Base-by-base conservation (phyloP, 306 rosid species). In the Chamaecrista fasciculata region DNA sequence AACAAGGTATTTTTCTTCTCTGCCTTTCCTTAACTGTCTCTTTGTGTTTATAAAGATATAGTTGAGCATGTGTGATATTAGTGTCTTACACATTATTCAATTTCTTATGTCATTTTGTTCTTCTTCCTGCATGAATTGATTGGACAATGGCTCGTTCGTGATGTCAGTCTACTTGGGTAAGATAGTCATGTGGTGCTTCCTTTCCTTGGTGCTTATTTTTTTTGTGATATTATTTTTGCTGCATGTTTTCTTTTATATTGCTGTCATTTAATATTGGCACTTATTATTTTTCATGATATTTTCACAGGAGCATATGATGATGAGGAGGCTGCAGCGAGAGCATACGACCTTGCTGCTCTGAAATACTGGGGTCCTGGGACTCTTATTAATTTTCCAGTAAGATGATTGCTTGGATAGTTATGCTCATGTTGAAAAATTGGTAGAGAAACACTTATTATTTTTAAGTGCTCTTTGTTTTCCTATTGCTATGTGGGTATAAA, bases 301-400 rank as follows among this genome's bases (percentile, higher is more conserved):
- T 36, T 42, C 36, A 42, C 82, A 89, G 96, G 96, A 9, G 96
- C 96, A 0, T 89, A 89, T 80, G 96, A 89, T 72, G 96, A 89
- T 29, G 96, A 89, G 65, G 96, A 89, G 75, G 92, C 96, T 51
- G 96, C 92, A 50, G 96, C 92, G 37, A 82, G 96, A 78, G 96
- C 96, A 61, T 89, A 89, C 55, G 96, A 89, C 80, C 87, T 89
- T 70, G 96, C 96, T 62, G 96, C 96, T 73, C 80, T 89, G 52
- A 89, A 86, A 72, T 89, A 89, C 25, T 89, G 96, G 96, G 96
- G 96, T 47, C 87, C 92, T 2, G 89, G 92, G 50, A 85, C 92
- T 62, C 88, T 84, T 44, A 89, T 89, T 64, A 89, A 89, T 59
- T 89, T 89, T 73, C 96, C 96, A 31, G 96, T 89, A 75, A 86